Conservation (phyloP, 768 basidiomycete species). For the Russula sp. region DNA sequence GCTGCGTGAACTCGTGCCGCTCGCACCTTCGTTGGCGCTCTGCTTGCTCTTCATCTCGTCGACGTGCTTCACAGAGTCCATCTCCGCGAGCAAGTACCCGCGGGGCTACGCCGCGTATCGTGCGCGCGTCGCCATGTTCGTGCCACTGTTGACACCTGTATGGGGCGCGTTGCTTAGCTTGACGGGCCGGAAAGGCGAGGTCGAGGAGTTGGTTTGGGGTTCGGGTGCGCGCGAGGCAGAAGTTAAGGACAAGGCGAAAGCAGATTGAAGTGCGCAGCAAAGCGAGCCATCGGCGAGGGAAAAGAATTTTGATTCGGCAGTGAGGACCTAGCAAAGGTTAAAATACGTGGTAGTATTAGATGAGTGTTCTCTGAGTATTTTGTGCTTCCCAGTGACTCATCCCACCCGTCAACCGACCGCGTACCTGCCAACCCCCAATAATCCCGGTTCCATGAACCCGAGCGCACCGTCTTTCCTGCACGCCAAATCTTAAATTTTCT, state of each 20-base stretch:
- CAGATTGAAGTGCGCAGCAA: background rate
- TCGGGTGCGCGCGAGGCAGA: slow-evolving; percentile 23
- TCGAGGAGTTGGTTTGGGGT: slow-evolving; percentile 43
- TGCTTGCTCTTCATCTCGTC: slow-evolving; percentile 72
- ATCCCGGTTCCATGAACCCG: no score
- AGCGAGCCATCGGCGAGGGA: no score
- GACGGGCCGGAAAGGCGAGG: slow-evolving; percentile 33
- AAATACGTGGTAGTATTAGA: background rate
- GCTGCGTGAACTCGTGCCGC: slow-evolving; percentile 30
- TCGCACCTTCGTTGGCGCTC: slow-evolving; percentile 56
- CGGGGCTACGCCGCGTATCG: slow-evolving; percentile 66
- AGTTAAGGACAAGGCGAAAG: slow-evolving; percentile 26
- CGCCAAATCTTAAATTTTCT: no score
- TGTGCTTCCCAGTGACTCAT: no score
- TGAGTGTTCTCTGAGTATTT: background rate
- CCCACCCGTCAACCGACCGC: background rate
- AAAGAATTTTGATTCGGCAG: background rate
- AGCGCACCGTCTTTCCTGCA: slow-evolving; percentile 80
- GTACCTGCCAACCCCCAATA: no score
- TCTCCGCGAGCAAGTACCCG: slow-evolving; percentile 70
- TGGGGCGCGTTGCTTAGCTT: slow-evolving; percentile 38
- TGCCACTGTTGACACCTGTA: slow-evolving; percentile 42
- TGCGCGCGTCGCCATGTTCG: slow-evolving; percentile 76
- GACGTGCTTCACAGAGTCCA: slow-evolving; percentile 74
- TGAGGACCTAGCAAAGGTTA: no score